phyloP scores from a whole-genome alignment of 768 basidiomycete species.

The Tephrocybe sp. region DNA sequence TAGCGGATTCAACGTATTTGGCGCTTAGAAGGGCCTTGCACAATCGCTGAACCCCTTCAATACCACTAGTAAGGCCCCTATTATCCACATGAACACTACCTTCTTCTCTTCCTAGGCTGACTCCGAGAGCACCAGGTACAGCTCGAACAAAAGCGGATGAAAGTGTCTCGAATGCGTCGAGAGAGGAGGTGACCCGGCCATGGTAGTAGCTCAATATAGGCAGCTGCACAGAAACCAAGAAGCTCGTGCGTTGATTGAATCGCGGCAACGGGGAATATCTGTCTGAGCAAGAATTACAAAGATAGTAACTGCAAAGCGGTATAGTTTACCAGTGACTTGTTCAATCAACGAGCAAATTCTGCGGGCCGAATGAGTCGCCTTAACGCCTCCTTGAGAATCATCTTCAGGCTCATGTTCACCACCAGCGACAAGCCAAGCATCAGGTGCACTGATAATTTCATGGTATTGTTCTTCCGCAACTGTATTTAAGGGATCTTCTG shows the following conservation, averaged over 20 bases:
- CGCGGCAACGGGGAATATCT: constrained; percentile 89
- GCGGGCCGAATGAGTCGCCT: constrained; percentile 82
- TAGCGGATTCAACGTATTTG: constrained; percentile 63
- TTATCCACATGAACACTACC: constrained; percentile 50
- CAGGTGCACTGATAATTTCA: constrained; percentile 73
- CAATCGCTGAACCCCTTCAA: constrained; percentile 79
- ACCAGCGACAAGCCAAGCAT: constrained; percentile 82
- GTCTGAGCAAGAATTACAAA: constrained; percentile 44
- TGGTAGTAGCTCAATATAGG: constrained; percentile 81
- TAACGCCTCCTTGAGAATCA: constrained; percentile 43
- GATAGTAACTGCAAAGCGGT: not conserved
- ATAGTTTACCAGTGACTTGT: constrained; percentile 78
- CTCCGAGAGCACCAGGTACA: constrained; percentile 87
- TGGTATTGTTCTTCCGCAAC: constrained; percentile 89
- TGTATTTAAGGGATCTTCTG: constrained; percentile 29
- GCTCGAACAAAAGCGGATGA: constrained; percentile 86
- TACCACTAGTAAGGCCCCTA: constrained; percentile 72
- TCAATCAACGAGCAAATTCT: constrained; percentile 84
- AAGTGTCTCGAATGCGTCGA: constrained; percentile 93
- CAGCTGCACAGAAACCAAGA: constrained; percentile 83
- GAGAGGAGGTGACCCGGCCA: constrained; percentile 73
- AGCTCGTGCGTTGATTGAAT: constrained; percentile 74
- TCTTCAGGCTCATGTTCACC: constrained; percentile 55
- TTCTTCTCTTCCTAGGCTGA: constrained; percentile 48
- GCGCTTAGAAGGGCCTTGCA: constrained; percentile 87